Base-by-base conservation (phyloP, 805 yeast species). In the Wickerhamomyces pijperi region DNA sequence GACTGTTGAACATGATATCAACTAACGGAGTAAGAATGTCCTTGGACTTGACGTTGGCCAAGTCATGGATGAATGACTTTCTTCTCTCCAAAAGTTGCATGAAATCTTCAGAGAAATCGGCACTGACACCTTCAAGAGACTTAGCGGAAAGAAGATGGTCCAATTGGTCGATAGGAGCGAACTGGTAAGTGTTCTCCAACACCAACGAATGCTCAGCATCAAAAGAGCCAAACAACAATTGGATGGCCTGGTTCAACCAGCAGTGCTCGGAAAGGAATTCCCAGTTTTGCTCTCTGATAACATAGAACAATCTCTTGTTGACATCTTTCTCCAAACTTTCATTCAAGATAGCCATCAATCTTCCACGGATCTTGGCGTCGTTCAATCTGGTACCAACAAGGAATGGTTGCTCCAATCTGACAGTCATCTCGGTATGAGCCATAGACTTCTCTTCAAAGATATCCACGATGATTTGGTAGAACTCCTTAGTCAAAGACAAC, bases 271-370 rank as follows among this genome's bases (percentile, higher is more conserved):
- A 88, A 31, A 92, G 64, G 47, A 74, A 82, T 55, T 92, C 99
- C 99, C 99, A 92, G 52, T 86, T 90, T 56, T 92, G 99, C 51
- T 92, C 97, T 31, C 90, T 67, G n/a, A 94, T 72, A 8, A 90
- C 80, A 49, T 94, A 94, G 46, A 80, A 77, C 28, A 92, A 64
- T 42, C 98, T 69, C 56, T 84, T 86, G 48, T 74, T 73, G 19
- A 87, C 69, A 47, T 83, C 87, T 37, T 67, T 71, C 44, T 88
- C 96, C 44, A 92, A 63, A 46, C 94, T 82, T 34, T 72, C 72
- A 55, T 80, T 79, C 52, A 92, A 62, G 40, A 92, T 83, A 0
- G 71, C 56, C 92, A 92, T 82, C 45, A 94, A 70, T 47, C 76
- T 78, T 41, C 75, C 70, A 37, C 98, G 74, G 21, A 85, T 79